phyloP scores from a whole-genome alignment of 148 eudicot species.

The Chenopodium quinoa region DNA sequence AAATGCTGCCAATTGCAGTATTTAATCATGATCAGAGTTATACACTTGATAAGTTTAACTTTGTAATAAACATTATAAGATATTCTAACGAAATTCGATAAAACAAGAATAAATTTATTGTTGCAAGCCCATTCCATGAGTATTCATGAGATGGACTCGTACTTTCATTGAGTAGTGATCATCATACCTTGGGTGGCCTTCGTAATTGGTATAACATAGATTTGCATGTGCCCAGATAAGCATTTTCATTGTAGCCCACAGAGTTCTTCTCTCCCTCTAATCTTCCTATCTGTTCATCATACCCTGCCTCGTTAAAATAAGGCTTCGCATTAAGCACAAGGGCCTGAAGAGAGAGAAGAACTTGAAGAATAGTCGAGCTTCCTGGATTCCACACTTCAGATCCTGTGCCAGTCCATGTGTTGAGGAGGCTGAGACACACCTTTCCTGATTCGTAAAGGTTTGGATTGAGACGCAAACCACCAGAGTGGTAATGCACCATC shows the following conservation, averaged over 20 bases:
- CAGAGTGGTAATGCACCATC: constrained; percentile 83
- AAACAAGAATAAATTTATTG: neutral
- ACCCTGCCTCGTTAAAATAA: constrained; percentile 92
- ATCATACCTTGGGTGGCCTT: constrained; percentile 75
- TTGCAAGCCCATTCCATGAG: neutral
- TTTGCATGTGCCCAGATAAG: constrained; percentile 79
- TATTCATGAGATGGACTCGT: neutral
- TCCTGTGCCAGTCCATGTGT: constrained; percentile 90
- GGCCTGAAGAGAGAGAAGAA: constrained; percentile 93
- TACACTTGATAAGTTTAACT: neutral
- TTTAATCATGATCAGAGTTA: neutral
- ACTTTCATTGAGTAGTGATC: neutral
- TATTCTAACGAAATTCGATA: neutral
- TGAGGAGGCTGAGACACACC: constrained; percentile 93
- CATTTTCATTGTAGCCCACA: constrained; percentile 85
- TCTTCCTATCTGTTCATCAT: constrained; percentile 79
- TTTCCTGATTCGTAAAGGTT: constrained; percentile 97
- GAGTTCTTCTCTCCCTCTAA: constrained; percentile 94
- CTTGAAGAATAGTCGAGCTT: constrained; percentile 88
- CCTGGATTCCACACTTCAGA: constrained; percentile 87
- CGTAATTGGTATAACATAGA: constrained; percentile 72
- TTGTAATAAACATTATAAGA: neutral
- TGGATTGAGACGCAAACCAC: constrained; percentile 92
- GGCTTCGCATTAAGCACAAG: constrained; percentile 95
- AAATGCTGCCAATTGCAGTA: constrained; percentile 56